Evolutionary conservation across 805 yeast genomes (phyloP), one percentile per base, ranked within the genome.

Genomic region (Clavispora santaluciae): DNA sequence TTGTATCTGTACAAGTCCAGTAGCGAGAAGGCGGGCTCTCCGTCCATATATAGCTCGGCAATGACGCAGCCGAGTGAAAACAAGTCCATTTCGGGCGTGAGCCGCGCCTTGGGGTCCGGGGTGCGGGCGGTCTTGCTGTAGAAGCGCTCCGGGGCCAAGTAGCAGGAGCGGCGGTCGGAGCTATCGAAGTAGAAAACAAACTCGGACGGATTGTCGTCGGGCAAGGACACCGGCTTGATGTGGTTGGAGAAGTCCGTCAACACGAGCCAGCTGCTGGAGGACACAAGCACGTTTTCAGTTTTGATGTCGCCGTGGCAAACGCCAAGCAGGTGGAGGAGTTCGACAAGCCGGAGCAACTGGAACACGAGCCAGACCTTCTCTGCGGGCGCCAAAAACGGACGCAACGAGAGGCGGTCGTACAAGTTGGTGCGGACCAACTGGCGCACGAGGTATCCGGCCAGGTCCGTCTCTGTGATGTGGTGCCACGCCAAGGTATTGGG

Each of bases 141-240:
- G 54, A 93, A 91, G 49, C 99, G 68, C 58, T 93, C 99, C 0
- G 99, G 99, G 0, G 99, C 98, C 33, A 93, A 61, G 60, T 91
- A 91, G 61, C 99, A 93, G 2, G 79, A 76, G 53, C 96, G 73
- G 48, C 97, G 71, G 56, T 79, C 86, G 2, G 95, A 85, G 3
- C 91, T 86, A 63, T 93, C 98, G 57, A 90, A 93, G 61, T 83
- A 93, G 56, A 91, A 93, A 1, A 93, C 80, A 53, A 86, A 93
- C 46, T 85, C 91, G 10, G 90, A 85, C 0, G 98, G 97, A 55
- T 93, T 91, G 50, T 89, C 93, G 48, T 86, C 96, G 0, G 98
- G 97, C 23, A 93, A 63, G 51, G 73, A 79, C 0, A 79, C 79
- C 0, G 99, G 99, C 61, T 93, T 93, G 12, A 53, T 55, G 56